Evolutionary conservation across 768 basidiomycete genomes (phyloP).

Genomic region (Leccinum sublutescens): DNA sequence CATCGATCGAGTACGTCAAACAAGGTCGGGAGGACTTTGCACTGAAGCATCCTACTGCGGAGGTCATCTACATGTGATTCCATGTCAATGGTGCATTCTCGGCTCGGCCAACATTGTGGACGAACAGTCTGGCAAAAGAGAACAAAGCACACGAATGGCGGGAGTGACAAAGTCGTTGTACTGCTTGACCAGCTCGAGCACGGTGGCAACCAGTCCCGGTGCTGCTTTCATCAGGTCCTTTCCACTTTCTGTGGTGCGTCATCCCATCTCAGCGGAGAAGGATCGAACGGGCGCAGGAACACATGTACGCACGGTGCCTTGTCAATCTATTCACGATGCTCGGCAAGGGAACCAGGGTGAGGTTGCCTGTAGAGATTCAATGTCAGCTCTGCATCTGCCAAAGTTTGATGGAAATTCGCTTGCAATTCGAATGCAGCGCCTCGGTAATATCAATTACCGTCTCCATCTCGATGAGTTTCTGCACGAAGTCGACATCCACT

Average conservation of each 20-base stretch:
- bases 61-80: constrained; percentile 16
- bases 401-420: neutral
- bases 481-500: constrained; percentile 16
- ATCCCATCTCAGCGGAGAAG: neutral
- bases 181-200: constrained; percentile 19
- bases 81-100: neutral
- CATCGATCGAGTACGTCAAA: constrained; percentile 21
- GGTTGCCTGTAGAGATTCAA: neutral
- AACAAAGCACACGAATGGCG: constrained; percentile 24
- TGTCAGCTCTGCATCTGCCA: neutral
- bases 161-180: constrained; percentile 31
- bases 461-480: constrained; percentile 15
- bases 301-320: constrained; percentile 9
- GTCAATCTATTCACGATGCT: constrained; percentile 19
- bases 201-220: constrained; percentile 5
- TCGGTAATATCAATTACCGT: constrained; percentile 17
- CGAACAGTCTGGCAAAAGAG: constrained; percentile 23
- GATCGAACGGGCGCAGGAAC: neutral
- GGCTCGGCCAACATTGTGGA: neutral
- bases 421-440: constrained; percentile 18
- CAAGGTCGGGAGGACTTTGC: constrained; percentile 14
- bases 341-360: constrained; percentile 23
- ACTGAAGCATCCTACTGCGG: constrained; percentile 15
- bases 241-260: neutral
- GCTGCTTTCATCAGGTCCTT: constrained; percentile 10